These are phyloP conservation scores for Boletus reticulatus DNA, from an alignment of 768 basidiomycete genomes.

Conservation along the genomic window DNA sequence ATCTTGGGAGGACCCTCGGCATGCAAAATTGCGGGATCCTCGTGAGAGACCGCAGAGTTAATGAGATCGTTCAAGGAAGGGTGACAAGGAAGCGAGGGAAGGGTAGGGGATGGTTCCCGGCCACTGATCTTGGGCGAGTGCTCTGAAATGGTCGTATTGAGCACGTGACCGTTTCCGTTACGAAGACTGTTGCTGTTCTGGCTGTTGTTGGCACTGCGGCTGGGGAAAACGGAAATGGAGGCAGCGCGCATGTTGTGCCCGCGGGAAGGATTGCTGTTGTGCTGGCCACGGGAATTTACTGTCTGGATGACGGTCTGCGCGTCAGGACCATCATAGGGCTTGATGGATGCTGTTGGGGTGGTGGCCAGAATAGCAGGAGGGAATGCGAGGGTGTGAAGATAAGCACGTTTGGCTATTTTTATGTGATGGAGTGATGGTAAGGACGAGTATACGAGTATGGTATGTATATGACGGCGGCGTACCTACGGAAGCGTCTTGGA, in stretches of 20 bases:
- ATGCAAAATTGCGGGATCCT: conserved; percentile 68
- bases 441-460: not conserved
- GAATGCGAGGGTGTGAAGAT: conserved; percentile 84
- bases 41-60: conserved; percentile 57
- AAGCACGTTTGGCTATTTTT: conserved; percentile 38
- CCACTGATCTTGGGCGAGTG: conserved; percentile 40
- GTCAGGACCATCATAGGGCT: conserved; percentile 93
- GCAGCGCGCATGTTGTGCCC: conserved; percentile 69
- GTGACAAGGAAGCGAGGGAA: conserved; percentile 77
- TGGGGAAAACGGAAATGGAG: conserved; percentile 63
- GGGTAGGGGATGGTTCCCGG: conserved; percentile 79
- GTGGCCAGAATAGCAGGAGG: conserved; percentile 67
- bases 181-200: conserved; percentile 32
- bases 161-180: conserved; percentile 37
- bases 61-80: conserved; percentile 85
- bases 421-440: not conserved
- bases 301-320: conserved; percentile 82
- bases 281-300: conserved; percentile 72
- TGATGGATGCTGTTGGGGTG: conserved; percentile 60
- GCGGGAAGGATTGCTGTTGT: conserved; percentile 59
- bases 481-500: conserved; percentile 88
- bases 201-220: conserved; percentile 43
- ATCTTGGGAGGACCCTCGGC: conserved; percentile 66
- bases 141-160: conserved; percentile 48
- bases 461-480: conserved; percentile 49